Percentiles rank a stretch among this genome's conserved stretches.
Conservation (phyloP, 345 rosid species). For the Fremontodendron californicum region DNA sequence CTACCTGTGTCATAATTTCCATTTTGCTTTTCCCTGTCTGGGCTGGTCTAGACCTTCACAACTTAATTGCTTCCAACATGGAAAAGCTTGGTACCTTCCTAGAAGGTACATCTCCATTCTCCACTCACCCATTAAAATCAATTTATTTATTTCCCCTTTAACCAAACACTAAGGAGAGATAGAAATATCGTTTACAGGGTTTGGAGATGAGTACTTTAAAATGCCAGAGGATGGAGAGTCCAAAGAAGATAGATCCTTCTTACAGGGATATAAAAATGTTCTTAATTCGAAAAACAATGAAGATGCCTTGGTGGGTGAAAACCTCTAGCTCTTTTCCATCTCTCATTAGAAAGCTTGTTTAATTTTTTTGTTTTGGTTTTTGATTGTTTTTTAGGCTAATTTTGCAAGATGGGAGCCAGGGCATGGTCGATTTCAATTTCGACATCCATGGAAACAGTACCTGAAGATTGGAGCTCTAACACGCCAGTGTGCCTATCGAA, state of each 20-base stretch:
- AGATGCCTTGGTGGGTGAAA: slow-evolving; percentile 61
- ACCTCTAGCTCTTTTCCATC: background rate
- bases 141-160: background rate
- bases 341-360: background rate
- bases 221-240: slow-evolving; percentile 18
- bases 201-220: slow-evolving; percentile 49
- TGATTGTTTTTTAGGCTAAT: slow-evolving; percentile 42
- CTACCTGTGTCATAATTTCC: slow-evolving; percentile 39
- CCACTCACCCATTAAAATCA: background rate
- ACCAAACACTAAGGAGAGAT: background rate
- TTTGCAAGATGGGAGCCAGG: slow-evolving; percentile 86
- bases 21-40: slow-evolving; percentile 60
- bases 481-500: slow-evolving; percentile 56
- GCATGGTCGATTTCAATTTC: slow-evolving; percentile 67
- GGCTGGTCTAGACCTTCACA: slow-evolving; percentile 65
- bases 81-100: slow-evolving; percentile 52
- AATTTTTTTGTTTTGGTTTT: background rate
- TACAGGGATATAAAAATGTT: slow-evolving; percentile 51
- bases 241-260: slow-evolving; percentile 28
- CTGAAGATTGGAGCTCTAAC: slow-evolving; percentile 41
- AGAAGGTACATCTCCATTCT: slow-evolving; percentile 35
- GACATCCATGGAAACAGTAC: slow-evolving; percentile 79
- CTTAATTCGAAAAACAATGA: slow-evolving; percentile 56
- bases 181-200: slow-evolving; percentile 35
- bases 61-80: slow-evolving; percentile 42